These are phyloP conservation scores for Paraconiothyrium brasiliense DNA, from an alignment of 2,329 filamentous ascomycete species.

Conservation along the genomic window DNA sequence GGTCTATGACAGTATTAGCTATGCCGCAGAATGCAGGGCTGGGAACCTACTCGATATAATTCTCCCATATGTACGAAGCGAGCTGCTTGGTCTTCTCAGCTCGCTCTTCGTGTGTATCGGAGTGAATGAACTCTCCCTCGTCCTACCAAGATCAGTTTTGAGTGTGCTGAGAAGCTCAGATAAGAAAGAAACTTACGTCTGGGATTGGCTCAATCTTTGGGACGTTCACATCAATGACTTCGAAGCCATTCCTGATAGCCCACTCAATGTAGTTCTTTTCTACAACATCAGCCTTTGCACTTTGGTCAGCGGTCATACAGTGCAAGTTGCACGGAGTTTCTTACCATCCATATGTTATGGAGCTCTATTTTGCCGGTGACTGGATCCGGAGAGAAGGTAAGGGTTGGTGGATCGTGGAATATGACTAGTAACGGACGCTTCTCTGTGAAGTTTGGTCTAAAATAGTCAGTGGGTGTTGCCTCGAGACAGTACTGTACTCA, in stretches of 20 bases:
- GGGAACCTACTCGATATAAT: constrained; percentile 78
- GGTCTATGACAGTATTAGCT: constrained; percentile 51
- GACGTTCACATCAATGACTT: constrained; percentile 90
- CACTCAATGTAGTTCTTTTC: constrained; percentile 84
- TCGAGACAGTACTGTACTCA: constrained; percentile 44
- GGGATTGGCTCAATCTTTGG: constrained; percentile 77
- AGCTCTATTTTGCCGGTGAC: constrained; percentile 75
- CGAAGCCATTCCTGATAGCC: constrained; percentile 79
- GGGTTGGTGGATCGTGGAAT: constrained; percentile 80
- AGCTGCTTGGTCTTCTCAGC: constrained; percentile 70
- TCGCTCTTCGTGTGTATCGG: constrained; percentile 59
- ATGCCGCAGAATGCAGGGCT: background rate
- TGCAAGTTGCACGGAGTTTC: constrained; percentile 51
- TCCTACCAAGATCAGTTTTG: constrained; percentile 33
- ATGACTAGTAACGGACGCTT: constrained; percentile 79
- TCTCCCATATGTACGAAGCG: constrained; percentile 92
- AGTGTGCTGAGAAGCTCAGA: background rate
- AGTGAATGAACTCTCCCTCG: constrained; percentile 47
- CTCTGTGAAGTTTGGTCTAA: constrained; percentile 70
- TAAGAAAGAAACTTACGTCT: constrained; percentile 57
- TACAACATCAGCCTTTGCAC: constrained; percentile 77
- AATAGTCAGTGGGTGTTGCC: constrained; percentile 18
- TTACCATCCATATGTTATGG: constrained; percentile 89
- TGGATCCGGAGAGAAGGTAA: constrained; percentile 54
- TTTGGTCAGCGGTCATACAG: constrained; percentile 54